Percentiles rank a stretch among this genome's conserved stretches.
Evolutionary conservation across 495 filamentous ascomycete species (phyloP).

Genomic region (Pyronema domesticum): DNA sequence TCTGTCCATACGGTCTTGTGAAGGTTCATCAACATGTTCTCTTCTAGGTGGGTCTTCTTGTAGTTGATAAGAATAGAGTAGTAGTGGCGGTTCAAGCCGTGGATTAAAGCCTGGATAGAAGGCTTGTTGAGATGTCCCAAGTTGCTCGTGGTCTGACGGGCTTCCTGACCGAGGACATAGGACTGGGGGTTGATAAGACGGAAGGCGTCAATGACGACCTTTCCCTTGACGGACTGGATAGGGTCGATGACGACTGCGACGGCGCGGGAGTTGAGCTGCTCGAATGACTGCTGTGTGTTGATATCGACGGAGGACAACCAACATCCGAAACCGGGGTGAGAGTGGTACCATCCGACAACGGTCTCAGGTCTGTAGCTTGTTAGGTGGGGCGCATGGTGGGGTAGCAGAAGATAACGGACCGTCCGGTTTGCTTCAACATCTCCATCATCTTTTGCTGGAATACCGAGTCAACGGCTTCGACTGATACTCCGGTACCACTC

Average conservation of each 20-base stretch:
- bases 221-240: conserved; percentile 98
- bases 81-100: conserved; percentile 94
- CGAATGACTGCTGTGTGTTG: conserved; percentile 98
- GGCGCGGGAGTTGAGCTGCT: conserved; percentile 86
- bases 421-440: conserved; percentile 90
- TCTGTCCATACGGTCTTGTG: conserved; percentile 99
- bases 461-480: conserved; percentile 89
- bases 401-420: conserved; percentile 37
- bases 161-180: conserved; percentile 95
- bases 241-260: conserved; percentile 96
- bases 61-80: conserved; percentile 98
- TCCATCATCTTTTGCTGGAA: conserved; percentile 99
- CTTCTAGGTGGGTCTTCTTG: conserved; percentile 89
- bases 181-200: conserved; percentile 96
- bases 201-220: conserved; percentile 98
- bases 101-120: conserved; percentile 96
- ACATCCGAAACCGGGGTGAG: conserved; percentile 95
- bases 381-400: background rate
- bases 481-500: conserved; percentile 92
- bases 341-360: conserved; percentile 98
- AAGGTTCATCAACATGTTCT: conserved; percentile 99
- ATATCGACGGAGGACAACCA: conserved; percentile 98
- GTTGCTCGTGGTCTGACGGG: conserved; percentile 95
- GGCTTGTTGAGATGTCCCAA: conserved; percentile 97
- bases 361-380: conserved; percentile 55